Percentiles rank a stretch among this genome's conserved stretches.
These are phyloP conservation scores for Globisporangium carolinianum DNA, from an alignment of 352 stramenopile genomes.

Conservation along the genomic window DNA sequence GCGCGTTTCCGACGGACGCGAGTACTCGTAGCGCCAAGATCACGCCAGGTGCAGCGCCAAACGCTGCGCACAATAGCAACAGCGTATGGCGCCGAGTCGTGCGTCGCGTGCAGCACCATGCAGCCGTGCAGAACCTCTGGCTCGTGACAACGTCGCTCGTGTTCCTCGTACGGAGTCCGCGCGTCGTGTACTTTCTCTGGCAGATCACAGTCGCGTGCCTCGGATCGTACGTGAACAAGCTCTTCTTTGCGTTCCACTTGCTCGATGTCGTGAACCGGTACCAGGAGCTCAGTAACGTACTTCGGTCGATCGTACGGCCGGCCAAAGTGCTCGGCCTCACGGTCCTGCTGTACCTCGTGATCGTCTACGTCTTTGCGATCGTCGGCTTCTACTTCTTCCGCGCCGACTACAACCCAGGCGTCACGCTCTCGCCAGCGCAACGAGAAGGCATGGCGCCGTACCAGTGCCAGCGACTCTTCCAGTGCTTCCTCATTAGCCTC, in stretches of 20 bases:
- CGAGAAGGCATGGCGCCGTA: slow-evolving; percentile 30
- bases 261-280: slow-evolving; percentile 77
- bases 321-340: slow-evolving; percentile 55
- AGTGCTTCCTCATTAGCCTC: slow-evolving; percentile 66
- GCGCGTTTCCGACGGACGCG: background rate
- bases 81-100: background rate
- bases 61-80: background rate
- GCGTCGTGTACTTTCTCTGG: slow-evolving; percentile 47
- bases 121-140: slow-evolving; percentile 5
- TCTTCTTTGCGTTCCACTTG: slow-evolving; percentile 74
- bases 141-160: slow-evolving; percentile 37
- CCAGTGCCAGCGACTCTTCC: slow-evolving; percentile 57
- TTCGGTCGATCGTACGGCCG: slow-evolving; percentile 53
- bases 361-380: slow-evolving; percentile 71
- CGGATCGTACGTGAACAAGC: slow-evolving; percentile 58
- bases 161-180: slow-evolving; percentile 45
- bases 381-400: slow-evolving; percentile 72
- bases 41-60: background rate
- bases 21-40: background rate
- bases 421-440: slow-evolving; percentile 24
- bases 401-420: slow-evolving; percentile 41
- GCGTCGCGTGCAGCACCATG: background rate
- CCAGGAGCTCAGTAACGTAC: slow-evolving; percentile 63
- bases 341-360: slow-evolving; percentile 56
- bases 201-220: slow-evolving; percentile 56